These are phyloP conservation scores for Podospora pseudocomata DNA, from an alignment of 495 filamentous ascomycete species.

Conservation along the genomic window DNA sequence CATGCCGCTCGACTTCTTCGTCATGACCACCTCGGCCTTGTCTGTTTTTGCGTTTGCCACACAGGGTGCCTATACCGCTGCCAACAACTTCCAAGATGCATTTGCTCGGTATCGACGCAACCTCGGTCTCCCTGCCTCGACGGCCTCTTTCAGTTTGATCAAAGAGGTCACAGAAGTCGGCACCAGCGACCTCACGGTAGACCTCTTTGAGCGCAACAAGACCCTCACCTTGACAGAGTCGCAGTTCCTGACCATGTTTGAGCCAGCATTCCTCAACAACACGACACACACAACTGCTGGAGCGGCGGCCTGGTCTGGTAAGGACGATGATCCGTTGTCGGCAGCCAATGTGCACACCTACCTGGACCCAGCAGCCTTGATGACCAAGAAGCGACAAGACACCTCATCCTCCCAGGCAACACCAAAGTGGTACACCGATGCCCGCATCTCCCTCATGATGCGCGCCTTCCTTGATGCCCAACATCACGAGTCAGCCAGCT, in stretches of 20 bases:
- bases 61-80: constrained; percentile 53
- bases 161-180: neutral
- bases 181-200: neutral
- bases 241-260: neutral
- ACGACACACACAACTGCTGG: neutral
- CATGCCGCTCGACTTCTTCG: constrained; percentile 51
- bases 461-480: neutral
- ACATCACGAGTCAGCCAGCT: neutral
- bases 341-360: neutral
- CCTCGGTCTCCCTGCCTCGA: neutral
- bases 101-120: neutral
- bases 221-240: neutral
- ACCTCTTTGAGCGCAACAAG: neutral
- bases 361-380: neutral
- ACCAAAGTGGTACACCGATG: neutral
- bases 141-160: constrained; percentile 16
- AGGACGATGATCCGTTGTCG: neutral
- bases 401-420: neutral
- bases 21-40: constrained; percentile 49
- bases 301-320: neutral
- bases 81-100: constrained; percentile 49
- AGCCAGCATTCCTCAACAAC: neutral
- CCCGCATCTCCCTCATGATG: neutral
- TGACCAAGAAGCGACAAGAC: neutral
- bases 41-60: constrained; percentile 45